Evolutionary conservation across 2,329 filamentous ascomycete genomes (phyloP).

Genomic region (Fusarium caatingaense): DNA sequence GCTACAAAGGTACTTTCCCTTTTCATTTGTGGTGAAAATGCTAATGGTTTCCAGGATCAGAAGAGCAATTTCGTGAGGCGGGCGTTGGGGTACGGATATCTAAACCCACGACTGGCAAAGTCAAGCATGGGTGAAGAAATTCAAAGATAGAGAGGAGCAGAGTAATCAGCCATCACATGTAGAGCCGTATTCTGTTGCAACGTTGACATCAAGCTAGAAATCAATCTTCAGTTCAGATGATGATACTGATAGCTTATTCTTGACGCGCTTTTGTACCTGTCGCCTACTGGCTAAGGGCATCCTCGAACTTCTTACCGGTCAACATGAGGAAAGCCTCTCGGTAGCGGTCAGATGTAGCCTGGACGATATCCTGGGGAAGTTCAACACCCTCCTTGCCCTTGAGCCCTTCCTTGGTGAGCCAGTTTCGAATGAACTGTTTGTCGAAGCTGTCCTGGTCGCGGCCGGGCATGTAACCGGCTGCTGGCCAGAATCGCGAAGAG

Average conservation of each 20-base stretch:
- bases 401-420: constrained; percentile 76
- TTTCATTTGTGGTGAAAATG: background rate
- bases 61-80: constrained; percentile 19
- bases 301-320: constrained; percentile 64
- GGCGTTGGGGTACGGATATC: background rate
- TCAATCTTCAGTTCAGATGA: constrained; percentile 27
- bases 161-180: background rate
- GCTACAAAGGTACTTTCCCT: constrained; percentile 48
- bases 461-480: constrained; percentile 68
- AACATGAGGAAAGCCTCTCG: constrained; percentile 77
- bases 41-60: constrained; percentile 33
- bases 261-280: background rate
- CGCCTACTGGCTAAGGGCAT: constrained; percentile 35
- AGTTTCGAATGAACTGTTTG: constrained; percentile 86
- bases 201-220: constrained; percentile 20
- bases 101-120: constrained; percentile 4
- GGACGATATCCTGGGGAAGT: constrained; percentile 79
- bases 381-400: constrained; percentile 50
- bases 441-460: constrained; percentile 85
- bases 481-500: constrained; percentile 86
- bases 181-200: background rate
- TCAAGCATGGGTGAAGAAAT: background rate
- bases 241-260: constrained; percentile 6
- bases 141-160: constrained; percentile 16
- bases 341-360: constrained; percentile 76